Percentiles rank a stretch among this genome's conserved stretches.
These are phyloP conservation scores for Simplicillium sp. DNA, from an alignment of 2,329 filamentous ascomycete genomes.

Conservation along the genomic window DNA sequence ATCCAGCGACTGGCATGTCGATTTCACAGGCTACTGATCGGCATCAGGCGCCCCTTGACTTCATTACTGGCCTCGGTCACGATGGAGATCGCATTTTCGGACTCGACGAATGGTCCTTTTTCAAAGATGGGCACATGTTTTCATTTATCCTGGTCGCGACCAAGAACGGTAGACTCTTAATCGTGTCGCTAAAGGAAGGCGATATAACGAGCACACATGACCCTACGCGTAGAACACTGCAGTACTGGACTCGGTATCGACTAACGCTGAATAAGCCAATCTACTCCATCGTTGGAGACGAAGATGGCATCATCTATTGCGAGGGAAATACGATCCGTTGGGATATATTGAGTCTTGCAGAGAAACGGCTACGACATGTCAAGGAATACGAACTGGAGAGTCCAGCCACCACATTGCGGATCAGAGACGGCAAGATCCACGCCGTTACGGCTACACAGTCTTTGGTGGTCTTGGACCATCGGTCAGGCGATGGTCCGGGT, in stretches of 20 bases:
- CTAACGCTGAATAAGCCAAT: slow-evolving; percentile 36
- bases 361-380: slow-evolving; percentile 40
- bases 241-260: slow-evolving; percentile 45
- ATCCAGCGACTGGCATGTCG: slow-evolving; percentile 42
- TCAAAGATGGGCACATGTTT: slow-evolving; percentile 47
- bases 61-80: slow-evolving; percentile 47
- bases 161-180: slow-evolving; percentile 41
- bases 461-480: slow-evolving; percentile 42
- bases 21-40: slow-evolving; percentile 37
- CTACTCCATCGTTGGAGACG: slow-evolving; percentile 44
- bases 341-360: slow-evolving; percentile 39
- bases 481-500: slow-evolving; percentile 21
- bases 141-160: slow-evolving; percentile 54
- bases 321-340: slow-evolving; percentile 44
- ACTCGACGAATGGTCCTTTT: slow-evolving; percentile 55
- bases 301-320: slow-evolving; percentile 48
- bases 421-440: slow-evolving; percentile 37
- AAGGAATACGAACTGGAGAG: slow-evolving; percentile 42
- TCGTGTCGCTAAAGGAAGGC: slow-evolving; percentile 37
- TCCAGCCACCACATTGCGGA: slow-evolving; percentile 36
- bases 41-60: slow-evolving; percentile 29
- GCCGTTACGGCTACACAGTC: slow-evolving; percentile 46
- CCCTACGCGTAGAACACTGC: slow-evolving; percentile 19
- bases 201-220: slow-evolving; percentile 8
- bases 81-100: slow-evolving; percentile 49